Evolutionary conservation across 108 stramenopile species (phyloP), one percentile per base, ranked within the genome.

Genomic region (Discostella pseudostelligera): DNA sequence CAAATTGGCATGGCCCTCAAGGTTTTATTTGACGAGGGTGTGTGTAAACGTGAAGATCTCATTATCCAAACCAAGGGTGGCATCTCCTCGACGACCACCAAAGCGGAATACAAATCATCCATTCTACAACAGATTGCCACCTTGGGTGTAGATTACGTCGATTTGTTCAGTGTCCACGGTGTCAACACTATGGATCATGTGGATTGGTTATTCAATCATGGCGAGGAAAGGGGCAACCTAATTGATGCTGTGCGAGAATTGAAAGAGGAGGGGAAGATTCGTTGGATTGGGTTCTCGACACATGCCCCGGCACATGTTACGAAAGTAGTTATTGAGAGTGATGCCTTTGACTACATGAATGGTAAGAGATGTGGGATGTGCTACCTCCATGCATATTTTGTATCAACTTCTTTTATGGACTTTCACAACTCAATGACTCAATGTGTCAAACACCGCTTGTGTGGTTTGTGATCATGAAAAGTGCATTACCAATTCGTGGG

Each of bases 61-160:
- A 94, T 97, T 39, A 80, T 97, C 54, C 96, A 97, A 74, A 92
- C 93, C 48, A 97, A 97, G 70, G 81, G 81, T 7, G 59, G 60
- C 2, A 79, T 84, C 17, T 22, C 40, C 10, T 39, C 88, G 5
- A 69, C 48, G 39, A 76, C 70, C 8, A 81, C 79, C 24, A 50
- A 73, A 46, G 26, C 47, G 32, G 77, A 65, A 16, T 97, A 86
- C 69, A 77, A 83, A 8, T 51, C 70, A 17, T 69, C 70, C 12
- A 63, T 97, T 28, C 72, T 84, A 13, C 44, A 65, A 39, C 76
- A 67, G 55, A 79, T 97, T 66, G 48, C 70, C 46, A 60, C 46
- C 4, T 72, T 97, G 44, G 83, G 89, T 43, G 32, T 90, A 42
- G 88, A 84, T 6, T 92, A 94, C 78, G 49, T 95, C 10, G 96